Evolutionary conservation across 1,284 basidiomycete genomes (phyloP).

Genomic region (Irpex lacteus): DNA sequence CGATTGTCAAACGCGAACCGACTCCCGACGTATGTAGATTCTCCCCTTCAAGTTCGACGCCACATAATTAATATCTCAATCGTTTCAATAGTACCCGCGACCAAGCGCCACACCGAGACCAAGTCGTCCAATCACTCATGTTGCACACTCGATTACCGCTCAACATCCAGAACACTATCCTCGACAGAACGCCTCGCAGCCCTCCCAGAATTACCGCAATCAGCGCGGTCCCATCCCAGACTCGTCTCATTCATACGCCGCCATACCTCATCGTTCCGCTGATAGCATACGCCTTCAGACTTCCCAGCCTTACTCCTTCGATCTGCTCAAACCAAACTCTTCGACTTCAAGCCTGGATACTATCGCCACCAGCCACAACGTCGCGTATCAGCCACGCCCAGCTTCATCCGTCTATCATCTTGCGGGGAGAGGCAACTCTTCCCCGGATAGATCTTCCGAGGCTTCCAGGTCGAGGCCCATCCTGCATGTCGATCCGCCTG

Average conservation of each 20-base stretch:
- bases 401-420: neutral
- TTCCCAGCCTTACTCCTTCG: conserved; percentile 12
- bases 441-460: neutral
- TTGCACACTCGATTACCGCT: neutral
- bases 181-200: neutral
- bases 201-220: neutral
- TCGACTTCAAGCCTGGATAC: conserved; percentile 18
- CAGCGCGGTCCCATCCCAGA: neutral
- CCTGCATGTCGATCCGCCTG: neutral
- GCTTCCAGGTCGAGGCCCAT: neutral
- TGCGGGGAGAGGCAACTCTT: neutral
- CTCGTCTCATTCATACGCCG: neutral
- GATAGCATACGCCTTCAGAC: neutral
- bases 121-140: neutral
- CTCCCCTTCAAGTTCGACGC: neutral
- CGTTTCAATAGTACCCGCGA: neutral
- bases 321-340: conserved; percentile 17
- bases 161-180: neutral
- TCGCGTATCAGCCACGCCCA: conserved; percentile 10
- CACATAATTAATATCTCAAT: neutral
- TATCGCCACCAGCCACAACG: conserved; percentile 15
- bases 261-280: neutral
- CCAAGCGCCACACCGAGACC: neutral
- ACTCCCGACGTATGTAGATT: neutral
- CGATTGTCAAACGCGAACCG: neutral